phyloP scores from a whole-genome alignment of 2,329 filamentous ascomycete species.

The Anisogramma anomala region DNA sequence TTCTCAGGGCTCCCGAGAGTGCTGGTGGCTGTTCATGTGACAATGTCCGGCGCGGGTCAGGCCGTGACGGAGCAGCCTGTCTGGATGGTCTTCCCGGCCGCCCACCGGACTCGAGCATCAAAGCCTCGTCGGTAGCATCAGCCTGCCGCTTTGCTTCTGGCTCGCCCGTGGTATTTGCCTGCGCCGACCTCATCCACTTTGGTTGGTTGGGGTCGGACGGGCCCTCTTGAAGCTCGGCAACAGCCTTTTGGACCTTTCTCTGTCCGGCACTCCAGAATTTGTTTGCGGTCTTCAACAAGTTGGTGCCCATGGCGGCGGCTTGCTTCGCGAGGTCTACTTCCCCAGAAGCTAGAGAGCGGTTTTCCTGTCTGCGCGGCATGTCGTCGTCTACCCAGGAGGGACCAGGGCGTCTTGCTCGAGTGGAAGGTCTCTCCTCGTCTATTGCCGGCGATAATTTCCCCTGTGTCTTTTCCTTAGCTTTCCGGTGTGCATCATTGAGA shows the following conservation, averaged over 20 bases:
- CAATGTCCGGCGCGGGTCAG: slow-evolving; percentile 20
- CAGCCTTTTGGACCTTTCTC: slow-evolving; percentile 84
- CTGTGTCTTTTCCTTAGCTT: slow-evolving; percentile 60
- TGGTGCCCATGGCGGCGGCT: slow-evolving; percentile 72
- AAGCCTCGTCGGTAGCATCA: slow-evolving; percentile 57
- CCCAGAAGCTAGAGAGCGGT: slow-evolving; percentile 40
- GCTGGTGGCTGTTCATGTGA: slow-evolving; percentile 40
- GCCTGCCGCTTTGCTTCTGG: slow-evolving; percentile 22
- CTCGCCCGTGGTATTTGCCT: slow-evolving; percentile 30
- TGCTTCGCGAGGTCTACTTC: slow-evolving; percentile 70
- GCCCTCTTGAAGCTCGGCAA: slow-evolving; percentile 68
- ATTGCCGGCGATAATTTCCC: slow-evolving; percentile 19
- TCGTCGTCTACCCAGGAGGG: slow-evolving; percentile 56
- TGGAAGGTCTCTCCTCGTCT: slow-evolving; percentile 28
- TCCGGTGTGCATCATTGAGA: slow-evolving; percentile 78
- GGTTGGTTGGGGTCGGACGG: slow-evolving; percentile 71
- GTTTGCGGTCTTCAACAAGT: slow-evolving; percentile 84
- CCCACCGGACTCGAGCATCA: slow-evolving; percentile 62
- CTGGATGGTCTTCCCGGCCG: slow-evolving; percentile 36
- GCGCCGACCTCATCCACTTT: slow-evolving; percentile 84
- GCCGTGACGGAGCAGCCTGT: slow-evolving; percentile 22
- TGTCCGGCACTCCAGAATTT: slow-evolving; percentile 90
- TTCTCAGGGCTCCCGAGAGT: slow-evolving; percentile 30
- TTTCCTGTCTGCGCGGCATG: slow-evolving; percentile 38
- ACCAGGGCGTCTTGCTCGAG: slow-evolving; percentile 27